Evolutionary conservation across 2,329 filamentous ascomycete genomes (phyloP).

Genomic region (Cordyceps militaris): DNA sequence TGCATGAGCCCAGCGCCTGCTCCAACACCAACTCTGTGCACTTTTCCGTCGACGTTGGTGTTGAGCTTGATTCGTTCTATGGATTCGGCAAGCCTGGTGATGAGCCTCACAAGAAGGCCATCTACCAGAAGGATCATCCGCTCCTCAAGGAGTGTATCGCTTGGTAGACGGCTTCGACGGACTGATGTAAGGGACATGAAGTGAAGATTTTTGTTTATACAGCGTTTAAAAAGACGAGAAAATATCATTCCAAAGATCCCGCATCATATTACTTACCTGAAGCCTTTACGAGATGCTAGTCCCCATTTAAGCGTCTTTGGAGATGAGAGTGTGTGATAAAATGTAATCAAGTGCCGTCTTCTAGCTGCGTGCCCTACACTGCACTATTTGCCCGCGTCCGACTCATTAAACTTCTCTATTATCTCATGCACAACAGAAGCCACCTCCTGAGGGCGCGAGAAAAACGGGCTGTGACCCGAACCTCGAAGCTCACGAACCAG

Average conservation of each 20-base stretch:
- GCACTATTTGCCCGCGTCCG: not conserved
- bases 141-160: conserved; percentile 11
- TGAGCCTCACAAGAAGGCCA: conserved; percentile 12
- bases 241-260: no score
- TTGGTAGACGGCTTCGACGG: not conserved
- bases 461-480: conserved; percentile 4
- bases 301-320: no score
- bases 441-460: not conserved
- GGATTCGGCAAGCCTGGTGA: conserved; percentile 12
- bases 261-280: no score
- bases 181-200: not conserved
- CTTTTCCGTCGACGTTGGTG: conserved; percentile 7
- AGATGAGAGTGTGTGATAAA: no score
- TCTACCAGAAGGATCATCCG: conserved; percentile 11
- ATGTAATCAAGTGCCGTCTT: no score
- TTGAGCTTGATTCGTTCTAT: conserved; percentile 13
- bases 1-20: conserved; percentile 10
- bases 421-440: not conserved
- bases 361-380: no score
- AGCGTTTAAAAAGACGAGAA: no score
- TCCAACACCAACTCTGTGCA: conserved; percentile 10
- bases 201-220: not conserved
- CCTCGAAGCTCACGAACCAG: not conserved
- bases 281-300: no score
- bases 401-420: not conserved